Base-by-base conservation (phyloP, 352 stramenopile species). In the Phytophthora pini region DNA sequence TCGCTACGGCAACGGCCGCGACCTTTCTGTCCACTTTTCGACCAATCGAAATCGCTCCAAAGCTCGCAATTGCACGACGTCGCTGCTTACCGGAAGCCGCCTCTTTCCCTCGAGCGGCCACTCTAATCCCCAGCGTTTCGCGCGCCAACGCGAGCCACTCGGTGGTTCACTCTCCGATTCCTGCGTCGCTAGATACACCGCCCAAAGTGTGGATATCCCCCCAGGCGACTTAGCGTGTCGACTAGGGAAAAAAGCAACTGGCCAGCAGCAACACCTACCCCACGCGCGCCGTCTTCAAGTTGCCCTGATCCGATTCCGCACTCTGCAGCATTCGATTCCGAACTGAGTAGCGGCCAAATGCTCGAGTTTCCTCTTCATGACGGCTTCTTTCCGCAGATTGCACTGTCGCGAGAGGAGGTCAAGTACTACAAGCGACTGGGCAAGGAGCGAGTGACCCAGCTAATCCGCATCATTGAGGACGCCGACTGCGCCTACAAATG, bases 331-430 rank as follows among this genome's bases (percentile, higher is more conserved):
- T 9, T 17, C 17, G 20, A 53, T 53, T 51, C 49, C 15, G 29
- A 52, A 54, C 32, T 46, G 22, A 29, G 27, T 17, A 13, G 29
- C 29, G 29, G 10, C 31, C 31, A 36, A 36, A 76, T 81, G 79
- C 67, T 93, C 43, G 82, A 87, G 50, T 87, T 94, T 57, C 85
- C 87, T 13, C 67, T 95, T 9, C 79, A 84, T 57, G 81, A 93
- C 59, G 82, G 79, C 48, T 93, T 94, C 77, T 95, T 95, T 70
- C 87, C 87, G 49, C 85, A 90, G 55, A 79, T 95, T 51, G 78
- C 80, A 45, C 69, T 95, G 6, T 77, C 71, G 39, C 74, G 77
- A 31, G 83, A 92, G 29, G 85, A 95, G 50, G 70, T 93, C 17
- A 72, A 79, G 17, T 84, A 88, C 61, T 93, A 94, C 68, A 87